These are phyloP conservation scores for Thelonectria rubi DNA, from an alignment of 2,329 filamentous ascomycete species.

Conservation along the genomic window DNA sequence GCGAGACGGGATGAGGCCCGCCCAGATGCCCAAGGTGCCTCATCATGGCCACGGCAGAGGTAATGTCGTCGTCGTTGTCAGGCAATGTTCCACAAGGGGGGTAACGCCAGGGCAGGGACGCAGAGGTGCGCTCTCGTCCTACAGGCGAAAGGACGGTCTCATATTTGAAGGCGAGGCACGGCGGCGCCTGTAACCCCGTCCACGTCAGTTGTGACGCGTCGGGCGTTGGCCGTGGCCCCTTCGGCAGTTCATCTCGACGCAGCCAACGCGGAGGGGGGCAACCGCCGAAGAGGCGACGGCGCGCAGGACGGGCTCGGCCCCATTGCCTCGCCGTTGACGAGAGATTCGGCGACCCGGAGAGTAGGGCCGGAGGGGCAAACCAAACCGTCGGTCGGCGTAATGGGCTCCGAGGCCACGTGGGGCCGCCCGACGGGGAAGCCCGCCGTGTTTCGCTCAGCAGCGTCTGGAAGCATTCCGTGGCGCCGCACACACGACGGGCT, in stretches of 20 bases:
- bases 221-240: neutral
- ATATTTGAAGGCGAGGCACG: no score
- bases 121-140: neutral
- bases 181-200: neutral
- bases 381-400: neutral
- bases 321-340: constrained; percentile 3
- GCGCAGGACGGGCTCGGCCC: constrained; percentile 14
- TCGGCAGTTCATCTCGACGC: neutral
- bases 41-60: neutral
- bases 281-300: constrained; percentile 13
- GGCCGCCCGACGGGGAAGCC: constrained; percentile 1
- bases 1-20: constrained; percentile 8
- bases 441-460: constrained; percentile 28
- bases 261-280: neutral
- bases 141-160: neutral
- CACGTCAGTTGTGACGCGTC: constrained; percentile 19
- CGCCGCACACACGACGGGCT: no score
- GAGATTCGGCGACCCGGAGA: constrained; percentile 2
- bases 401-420: constrained; percentile 1
- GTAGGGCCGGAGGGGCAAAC: constrained; percentile 5
- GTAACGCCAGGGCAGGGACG: neutral
- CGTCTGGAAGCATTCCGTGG: constrained; percentile 39
- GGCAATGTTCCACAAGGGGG: constrained; percentile 1
- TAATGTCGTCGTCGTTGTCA: neutral
- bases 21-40: constrained; percentile 17